Conservation (phyloP, 1,139 yeast genomes). For the Blastobotrys elegans region DNA sequence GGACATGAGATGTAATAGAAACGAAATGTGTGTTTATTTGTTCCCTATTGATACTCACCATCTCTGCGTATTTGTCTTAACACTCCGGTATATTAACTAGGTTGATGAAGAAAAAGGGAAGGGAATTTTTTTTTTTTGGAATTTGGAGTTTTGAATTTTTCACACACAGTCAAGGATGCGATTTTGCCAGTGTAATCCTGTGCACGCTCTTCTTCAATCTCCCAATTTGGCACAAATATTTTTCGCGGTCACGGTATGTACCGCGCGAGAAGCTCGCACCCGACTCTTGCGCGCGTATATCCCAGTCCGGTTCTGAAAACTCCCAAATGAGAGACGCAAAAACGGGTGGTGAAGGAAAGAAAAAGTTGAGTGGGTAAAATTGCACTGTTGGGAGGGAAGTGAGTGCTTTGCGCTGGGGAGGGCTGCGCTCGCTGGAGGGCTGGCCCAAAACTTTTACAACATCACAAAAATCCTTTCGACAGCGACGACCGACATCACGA, state of each 20-base stretch:
- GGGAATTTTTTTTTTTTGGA: too few species aligned
- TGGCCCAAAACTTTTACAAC: slow-evolving; percentile 1
- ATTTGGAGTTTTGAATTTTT: too few species aligned
- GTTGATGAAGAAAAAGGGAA: too few species aligned
- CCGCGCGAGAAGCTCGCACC: not conserved
- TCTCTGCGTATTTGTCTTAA: slow-evolving; percentile 76
- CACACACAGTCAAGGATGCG: too few species aligned
- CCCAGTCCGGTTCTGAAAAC: not conserved
- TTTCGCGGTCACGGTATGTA: not conserved
- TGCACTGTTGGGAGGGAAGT: too few species aligned
- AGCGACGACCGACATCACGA: slow-evolving; percentile 5
- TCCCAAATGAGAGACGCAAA: too few species aligned
- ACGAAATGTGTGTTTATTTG: not conserved
- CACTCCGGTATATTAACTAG: slow-evolving; percentile 99
- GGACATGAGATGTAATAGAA: not conserved
- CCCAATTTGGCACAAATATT: not conserved
- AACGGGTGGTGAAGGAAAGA: too few species aligned
- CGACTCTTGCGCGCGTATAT: not conserved
- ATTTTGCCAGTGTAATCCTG: too few species aligned
- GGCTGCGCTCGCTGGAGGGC: not conserved
- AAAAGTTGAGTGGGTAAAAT: not conserved
- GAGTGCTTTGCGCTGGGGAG: too few species aligned
- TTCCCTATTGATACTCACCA: slow-evolving; percentile 63
- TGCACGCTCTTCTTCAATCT: too few species aligned
- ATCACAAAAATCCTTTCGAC: slow-evolving; percentile 3